phyloP scores from a whole-genome alignment of 1,139 yeast species.

The Suhomyces kunorum region DNA sequence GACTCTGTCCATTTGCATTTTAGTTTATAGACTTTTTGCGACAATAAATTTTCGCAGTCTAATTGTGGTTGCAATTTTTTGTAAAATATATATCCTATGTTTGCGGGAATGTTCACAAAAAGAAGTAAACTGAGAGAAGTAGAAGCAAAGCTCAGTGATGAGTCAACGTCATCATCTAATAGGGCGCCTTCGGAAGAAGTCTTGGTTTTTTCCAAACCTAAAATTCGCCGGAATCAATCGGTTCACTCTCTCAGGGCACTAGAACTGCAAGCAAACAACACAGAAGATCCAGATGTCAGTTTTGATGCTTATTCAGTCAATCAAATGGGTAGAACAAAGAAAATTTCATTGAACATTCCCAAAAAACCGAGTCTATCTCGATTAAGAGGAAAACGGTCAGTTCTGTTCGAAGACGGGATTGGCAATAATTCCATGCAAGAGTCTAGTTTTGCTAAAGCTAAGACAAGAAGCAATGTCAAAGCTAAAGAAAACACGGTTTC shows the following conservation, averaged over 20 bases:
- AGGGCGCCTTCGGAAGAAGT: slow-evolving; percentile 5
- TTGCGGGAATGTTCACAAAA: slow-evolving; percentile 2
- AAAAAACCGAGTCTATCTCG: slow-evolving; percentile 7
- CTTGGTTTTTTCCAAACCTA: slow-evolving; percentile 9
- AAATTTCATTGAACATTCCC: slow-evolving; percentile 9
- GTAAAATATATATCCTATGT: too few relatives aligned
- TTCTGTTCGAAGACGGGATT: slow-evolving; percentile 10
- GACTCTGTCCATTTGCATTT: neutral
- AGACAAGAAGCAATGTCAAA: too few relatives aligned
- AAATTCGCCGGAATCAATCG: slow-evolving; percentile 11
- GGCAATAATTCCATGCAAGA: too few relatives aligned
- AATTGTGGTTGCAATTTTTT: neutral
- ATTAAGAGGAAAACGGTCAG: slow-evolving; percentile 12
- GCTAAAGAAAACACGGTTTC: too few relatives aligned
- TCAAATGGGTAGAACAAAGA: slow-evolving; percentile 12
- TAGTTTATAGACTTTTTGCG: too few relatives aligned
- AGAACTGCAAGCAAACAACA: slow-evolving; percentile 10
- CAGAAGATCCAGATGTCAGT: slow-evolving; percentile 12
- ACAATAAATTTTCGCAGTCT: slow-evolving; percentile 4
- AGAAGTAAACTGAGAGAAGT: slow-evolving; percentile 1
- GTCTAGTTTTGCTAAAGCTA: too few relatives aligned
- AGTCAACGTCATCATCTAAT: slow-evolving; percentile 5
- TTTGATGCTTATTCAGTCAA: slow-evolving; percentile 17
- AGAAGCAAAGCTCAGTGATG: neutral
- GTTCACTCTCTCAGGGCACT: slow-evolving; percentile 3